phyloP scores from a whole-genome alignment of 2,329 filamentous ascomycete genomes.

The Penicillium psychrosexuale region DNA sequence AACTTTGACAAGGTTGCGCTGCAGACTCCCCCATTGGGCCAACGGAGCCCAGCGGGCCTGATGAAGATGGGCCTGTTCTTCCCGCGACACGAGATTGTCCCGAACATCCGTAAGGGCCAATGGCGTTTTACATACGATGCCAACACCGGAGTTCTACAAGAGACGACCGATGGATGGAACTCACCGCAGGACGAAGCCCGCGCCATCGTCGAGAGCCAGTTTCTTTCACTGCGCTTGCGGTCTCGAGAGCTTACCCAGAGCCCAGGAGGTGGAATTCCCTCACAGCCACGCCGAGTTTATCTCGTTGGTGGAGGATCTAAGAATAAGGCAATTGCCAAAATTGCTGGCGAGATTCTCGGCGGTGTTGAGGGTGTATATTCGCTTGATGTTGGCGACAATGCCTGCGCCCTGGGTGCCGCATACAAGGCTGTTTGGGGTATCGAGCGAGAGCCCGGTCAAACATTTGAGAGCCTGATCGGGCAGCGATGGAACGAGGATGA shows the following conservation, averaged over 20 bases:
- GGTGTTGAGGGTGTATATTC: conserved; percentile 86
- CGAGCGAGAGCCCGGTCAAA: conserved; percentile 65
- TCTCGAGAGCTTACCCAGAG: conserved; percentile 69
- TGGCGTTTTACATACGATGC: conserved; percentile 72
- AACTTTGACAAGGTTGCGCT: conserved; percentile 74
- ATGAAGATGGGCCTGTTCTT: conserved; percentile 93
- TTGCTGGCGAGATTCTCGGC: conserved; percentile 84
- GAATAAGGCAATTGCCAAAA: conserved; percentile 82
- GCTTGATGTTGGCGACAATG: conserved; percentile 91
- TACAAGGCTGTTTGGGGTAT: conserved; percentile 96
- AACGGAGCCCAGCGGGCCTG: conserved; percentile 52
- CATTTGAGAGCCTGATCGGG: conserved; percentile 84
- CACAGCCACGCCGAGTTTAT: conserved; percentile 86
- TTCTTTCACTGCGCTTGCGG: conserved; percentile 83
- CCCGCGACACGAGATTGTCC: conserved; percentile 90
- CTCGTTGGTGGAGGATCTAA: conserved; percentile 88
- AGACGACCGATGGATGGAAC: conserved; percentile 54
- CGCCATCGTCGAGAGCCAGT: conserved; percentile 89
- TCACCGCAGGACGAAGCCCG: conserved; percentile 70
- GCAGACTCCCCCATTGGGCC: conserved; percentile 65
- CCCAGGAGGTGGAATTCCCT: conserved; percentile 58
- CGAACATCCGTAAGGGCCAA: conserved; percentile 79
- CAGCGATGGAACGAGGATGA: conserved; percentile 79
- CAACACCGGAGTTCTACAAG: conserved; percentile 51
- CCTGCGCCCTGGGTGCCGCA: conserved; percentile 87